Evolutionary conservation across 352 stramenopile genomes (phyloP), one percentile per base, ranked within the genome.

Genomic region (Pythium aristosporum): DNA sequence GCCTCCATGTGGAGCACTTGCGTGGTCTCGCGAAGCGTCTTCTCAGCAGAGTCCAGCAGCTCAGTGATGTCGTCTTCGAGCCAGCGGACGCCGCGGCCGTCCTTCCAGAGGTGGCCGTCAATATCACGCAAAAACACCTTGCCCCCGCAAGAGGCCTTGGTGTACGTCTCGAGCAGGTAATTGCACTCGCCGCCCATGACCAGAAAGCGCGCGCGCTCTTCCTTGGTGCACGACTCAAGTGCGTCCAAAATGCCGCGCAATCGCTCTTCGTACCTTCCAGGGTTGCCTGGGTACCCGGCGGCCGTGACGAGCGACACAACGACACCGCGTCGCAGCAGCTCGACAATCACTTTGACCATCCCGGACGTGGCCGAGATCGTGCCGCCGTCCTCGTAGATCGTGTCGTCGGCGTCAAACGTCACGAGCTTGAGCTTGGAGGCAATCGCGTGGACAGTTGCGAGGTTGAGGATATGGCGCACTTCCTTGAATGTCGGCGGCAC

Each of bases 171-270:
- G 12, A 92, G 73, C 15, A 99, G 76, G 69, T 98, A 99, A 69
- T 99, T 99, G 76, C 94, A 98, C 75, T 99, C 96, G 25, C 96
- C 96, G 50, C 96, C 96, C 89, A 98, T 98, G 57, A 99, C 89
- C 3, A 94, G 58, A 63, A 94, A 94, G 7, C 82, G 77, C 41
- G 82, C 79, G 39, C 83, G 81, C 61, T 91, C 74, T 32, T 87
- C 79, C 7, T 74, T 72, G 0, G 70, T 77, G n/a, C 89, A 68
- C 5, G 59, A 48, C 25, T 74, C 71, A 0, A 94, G 69, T 8
- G 76, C 80, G n/a, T 92, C 82, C 20, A 94, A 68, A 32, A 94
- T 91, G 11, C 87, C 87, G 5, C 80, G 75, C 6, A 96, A 68
- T 20, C 87, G 85, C 66, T 86, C 65, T 63, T 96, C 87, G 61